A percentile compares a stretch with the other conserved stretches of the same genome.
phyloP scores from a whole-genome alignment of 352 stramenopile genomes.

The Pythium periplocum region DNA sequence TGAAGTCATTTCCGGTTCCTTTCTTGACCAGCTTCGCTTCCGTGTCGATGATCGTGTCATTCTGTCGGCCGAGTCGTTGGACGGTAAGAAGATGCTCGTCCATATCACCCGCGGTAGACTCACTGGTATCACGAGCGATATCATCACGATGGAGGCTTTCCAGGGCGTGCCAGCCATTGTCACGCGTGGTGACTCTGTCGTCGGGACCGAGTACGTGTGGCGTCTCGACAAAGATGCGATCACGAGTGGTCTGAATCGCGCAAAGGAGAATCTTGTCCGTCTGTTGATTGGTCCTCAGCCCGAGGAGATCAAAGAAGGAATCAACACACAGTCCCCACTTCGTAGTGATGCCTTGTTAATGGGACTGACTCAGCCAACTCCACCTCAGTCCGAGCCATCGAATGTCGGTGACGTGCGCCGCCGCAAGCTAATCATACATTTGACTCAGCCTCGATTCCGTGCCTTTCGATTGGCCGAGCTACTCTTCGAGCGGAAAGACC shows the following conservation, averaged over 20 bases:
- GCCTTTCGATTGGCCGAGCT: constrained; percentile 35
- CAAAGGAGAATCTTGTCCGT: constrained; percentile 74
- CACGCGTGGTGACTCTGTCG: constrained; percentile 40
- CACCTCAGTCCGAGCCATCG: constrained; percentile 10
- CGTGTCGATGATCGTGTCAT: constrained; percentile 70
- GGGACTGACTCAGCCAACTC: constrained; percentile 8
- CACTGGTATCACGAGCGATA: constrained; percentile 33
- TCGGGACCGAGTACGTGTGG: constrained; percentile 61
- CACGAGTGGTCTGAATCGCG: constrained; percentile 52
- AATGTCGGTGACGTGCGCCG: constrained; percentile 42
- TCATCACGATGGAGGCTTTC: constrained; percentile 46
- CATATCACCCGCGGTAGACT: constrained; percentile 57
- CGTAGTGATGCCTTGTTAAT: constrained; percentile 15
- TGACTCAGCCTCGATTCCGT: constrained; percentile 56
- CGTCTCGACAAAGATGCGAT: constrained; percentile 75
- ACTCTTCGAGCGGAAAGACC: constrained; percentile 22
- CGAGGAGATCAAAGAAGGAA: constrained; percentile 37
- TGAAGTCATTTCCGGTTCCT: constrained; percentile 16
- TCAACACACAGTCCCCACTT: constrained; percentile 10
- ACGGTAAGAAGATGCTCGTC: constrained; percentile 55
- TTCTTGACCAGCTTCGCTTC: constrained; percentile 46
- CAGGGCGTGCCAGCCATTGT: constrained; percentile 61
- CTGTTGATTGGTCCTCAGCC: constrained; percentile 57
- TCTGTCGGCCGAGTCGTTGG: constrained; percentile 62
- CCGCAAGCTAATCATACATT: constrained; percentile 59